Evolutionary conservation across 306 rosid species (phyloP), one percentile per base, ranked within the genome.

Genomic region (Glycyrrhiza uralensis): DNA sequence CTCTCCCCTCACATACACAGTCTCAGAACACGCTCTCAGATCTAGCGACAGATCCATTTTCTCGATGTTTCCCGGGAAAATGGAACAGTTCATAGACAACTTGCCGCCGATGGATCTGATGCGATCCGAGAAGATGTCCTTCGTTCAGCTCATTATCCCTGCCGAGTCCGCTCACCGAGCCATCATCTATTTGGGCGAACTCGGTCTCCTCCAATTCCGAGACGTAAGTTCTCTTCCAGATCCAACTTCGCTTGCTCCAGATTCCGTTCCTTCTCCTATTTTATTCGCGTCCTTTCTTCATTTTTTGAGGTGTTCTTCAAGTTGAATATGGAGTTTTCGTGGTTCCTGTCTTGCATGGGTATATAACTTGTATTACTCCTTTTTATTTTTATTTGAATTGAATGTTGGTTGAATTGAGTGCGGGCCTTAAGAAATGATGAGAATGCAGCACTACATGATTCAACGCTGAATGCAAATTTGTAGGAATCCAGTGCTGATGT

Each of bases 101-200:
- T 76, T 92, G 63, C 88, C 96, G 46, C 36, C 96, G 29, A 92
- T 92, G 97, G 99, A 95, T 89, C 93, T 95, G 89, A 88, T 92
- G 97, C 97, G 99, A 74, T 95, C 99, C 36, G 99, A 95, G 96
- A 87, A 87, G 93, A 95, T 95, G 99, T 85, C 90, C 54, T 85
- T 92, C 62, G 96, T 88, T 54, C 99, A 92, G 84, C 97, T 95
- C 84, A 95, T 95, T 76, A 92, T 95, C 35, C 97, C 99, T 15
- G 93, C 74, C 28, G 99, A 95, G 81, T 92, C 97, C 15, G 89
- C 99, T 44, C 97, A 91, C 80, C 96, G 99, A 7, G 95, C 97
- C 78, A 38, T 95, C 75, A 78, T 97, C 10, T 91, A 95, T 77
- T 87, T 95, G 47, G 99, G 97, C 79, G 92, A 95, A 76, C 97